Percentiles rank a stretch among this genome's conserved stretches.
These are phyloP conservation scores for Nitzschia sp. DNA, from an alignment of 108 stramenopile species.

Conservation along the genomic window DNA sequence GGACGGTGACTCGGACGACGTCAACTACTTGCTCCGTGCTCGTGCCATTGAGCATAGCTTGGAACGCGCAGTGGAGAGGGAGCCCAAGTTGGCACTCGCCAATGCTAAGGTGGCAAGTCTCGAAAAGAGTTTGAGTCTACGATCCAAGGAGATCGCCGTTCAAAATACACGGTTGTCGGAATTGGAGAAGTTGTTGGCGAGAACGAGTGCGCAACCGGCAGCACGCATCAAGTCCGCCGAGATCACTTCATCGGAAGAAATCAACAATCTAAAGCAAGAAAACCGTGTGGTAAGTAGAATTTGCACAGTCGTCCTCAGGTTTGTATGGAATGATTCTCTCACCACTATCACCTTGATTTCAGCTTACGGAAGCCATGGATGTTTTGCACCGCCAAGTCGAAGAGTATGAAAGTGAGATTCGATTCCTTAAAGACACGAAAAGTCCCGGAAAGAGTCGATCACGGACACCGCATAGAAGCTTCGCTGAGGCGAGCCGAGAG, in stretches of 20 bases:
- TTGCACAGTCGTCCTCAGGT: too few species aligned
- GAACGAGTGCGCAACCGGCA: constrained; percentile 46
- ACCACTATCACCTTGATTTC: not conserved
- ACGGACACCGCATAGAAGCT: constrained; percentile 39
- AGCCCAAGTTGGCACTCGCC: constrained; percentile 61
- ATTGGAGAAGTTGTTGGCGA: constrained; percentile 70
- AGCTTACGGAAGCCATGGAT: constrained; percentile 81
- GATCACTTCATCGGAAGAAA: constrained; percentile 49
- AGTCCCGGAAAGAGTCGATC: constrained; percentile 43
- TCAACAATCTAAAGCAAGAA: constrained; percentile 63
- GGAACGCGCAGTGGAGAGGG: constrained; percentile 62
- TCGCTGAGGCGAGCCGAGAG: constrained; percentile 26
- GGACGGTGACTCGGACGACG: constrained; percentile 73
- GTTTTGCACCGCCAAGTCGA: constrained; percentile 78
- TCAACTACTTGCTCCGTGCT: constrained; percentile 70
- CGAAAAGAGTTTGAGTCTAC: constrained; percentile 71
- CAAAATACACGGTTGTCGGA: constrained; percentile 72
- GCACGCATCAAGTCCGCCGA: constrained; percentile 47
- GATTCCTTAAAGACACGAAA: constrained; percentile 64
- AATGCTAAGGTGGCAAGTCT: constrained; percentile 63
- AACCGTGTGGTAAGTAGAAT: constrained; percentile 44
- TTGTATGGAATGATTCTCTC: not conserved
- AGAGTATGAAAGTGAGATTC: constrained; percentile 82
- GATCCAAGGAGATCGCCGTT: constrained; percentile 77
- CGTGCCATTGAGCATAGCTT: constrained; percentile 61